phyloP scores from a whole-genome alignment of 257 asterid genomes.

The Apocynum venetum region DNA sequence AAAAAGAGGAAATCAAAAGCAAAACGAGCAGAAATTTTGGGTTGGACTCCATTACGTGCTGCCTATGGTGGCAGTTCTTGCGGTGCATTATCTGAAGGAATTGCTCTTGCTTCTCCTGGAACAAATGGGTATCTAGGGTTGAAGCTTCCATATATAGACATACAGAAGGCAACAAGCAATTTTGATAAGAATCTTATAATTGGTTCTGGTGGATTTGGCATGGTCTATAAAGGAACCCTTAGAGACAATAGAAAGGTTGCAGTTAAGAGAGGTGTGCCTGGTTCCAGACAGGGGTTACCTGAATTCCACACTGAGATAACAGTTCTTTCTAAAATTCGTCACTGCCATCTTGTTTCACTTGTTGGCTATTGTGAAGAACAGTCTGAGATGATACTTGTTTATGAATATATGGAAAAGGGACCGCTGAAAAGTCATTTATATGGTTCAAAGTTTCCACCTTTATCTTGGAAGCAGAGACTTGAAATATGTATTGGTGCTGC shows the following conservation, averaged over 20 bases:
- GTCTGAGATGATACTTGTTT: conserved; percentile 73
- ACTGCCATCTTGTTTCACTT: conserved; percentile 63
- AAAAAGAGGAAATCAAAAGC: conserved; percentile 32
- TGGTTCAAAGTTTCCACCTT: conserved; percentile 38
- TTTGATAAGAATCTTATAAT: conserved; percentile 52
- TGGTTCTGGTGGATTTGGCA: conserved; percentile 74
- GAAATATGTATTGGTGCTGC: conserved; percentile 92
- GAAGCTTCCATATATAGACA: conserved; percentile 55
- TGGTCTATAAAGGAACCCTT: conserved; percentile 57
- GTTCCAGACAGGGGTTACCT: conserved; percentile 70
- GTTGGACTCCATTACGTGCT: conserved; percentile 52
- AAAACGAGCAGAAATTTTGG: conserved; percentile 40
- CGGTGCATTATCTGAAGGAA: conserved; percentile 45
- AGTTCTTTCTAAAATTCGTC: conserved; percentile 64
- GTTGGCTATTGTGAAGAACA: conserved; percentile 76
- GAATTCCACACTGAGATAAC: conserved; percentile 70
- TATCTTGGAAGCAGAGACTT: conserved; percentile 74
- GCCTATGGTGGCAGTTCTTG: conserved; percentile 47
- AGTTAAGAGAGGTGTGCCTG: conserved; percentile 58
- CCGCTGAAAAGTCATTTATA: conserved; percentile 55
- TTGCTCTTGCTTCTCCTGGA: conserved; percentile 41
- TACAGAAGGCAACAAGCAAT: conserved; percentile 54
- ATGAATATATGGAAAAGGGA: conserved; percentile 75
- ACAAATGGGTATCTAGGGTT: conserved; percentile 48
- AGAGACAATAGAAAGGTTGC: conserved; percentile 53